Conservation (phyloP, 805 yeast genomes). For the Cyberlindnera euphorbiae region DNA sequence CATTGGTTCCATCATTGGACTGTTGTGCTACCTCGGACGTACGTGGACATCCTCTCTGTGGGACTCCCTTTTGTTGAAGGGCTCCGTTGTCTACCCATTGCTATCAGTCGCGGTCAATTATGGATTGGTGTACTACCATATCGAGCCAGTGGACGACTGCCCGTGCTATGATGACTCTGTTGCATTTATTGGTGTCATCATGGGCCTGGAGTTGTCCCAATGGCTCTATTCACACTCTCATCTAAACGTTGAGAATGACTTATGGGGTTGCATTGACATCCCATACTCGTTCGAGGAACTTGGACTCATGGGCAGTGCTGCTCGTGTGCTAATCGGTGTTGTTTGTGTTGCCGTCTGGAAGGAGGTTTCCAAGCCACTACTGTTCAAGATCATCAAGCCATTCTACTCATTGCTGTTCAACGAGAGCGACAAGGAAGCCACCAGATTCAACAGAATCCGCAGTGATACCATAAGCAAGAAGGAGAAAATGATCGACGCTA, state of each 20-base stretch:
- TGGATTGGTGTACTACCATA: constrained; percentile 59
- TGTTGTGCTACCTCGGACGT: constrained; percentile 45
- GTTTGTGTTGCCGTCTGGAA: constrained; percentile 68
- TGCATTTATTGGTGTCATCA: constrained; percentile 83
- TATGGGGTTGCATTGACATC: constrained; percentile 29
- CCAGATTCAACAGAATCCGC: constrained; percentile 22
- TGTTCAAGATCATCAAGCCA: constrained; percentile 56
- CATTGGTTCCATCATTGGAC: constrained; percentile 65
- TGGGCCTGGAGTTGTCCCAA: constrained; percentile 58
- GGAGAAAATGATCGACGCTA: constrained; percentile 23
- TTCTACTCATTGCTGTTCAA: constrained; percentile 33
- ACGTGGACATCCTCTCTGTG: constrained; percentile 34
- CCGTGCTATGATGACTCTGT: constrained; percentile 96
- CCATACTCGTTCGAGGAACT: constrained; percentile 37
- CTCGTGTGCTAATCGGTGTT: constrained; percentile 61
- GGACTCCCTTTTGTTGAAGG: constrained; percentile 40
- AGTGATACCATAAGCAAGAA: constrained; percentile 20
- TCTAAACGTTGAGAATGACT: constrained; percentile 13
- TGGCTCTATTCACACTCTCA: constrained; percentile 24
- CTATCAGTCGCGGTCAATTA: constrained; percentile 38
- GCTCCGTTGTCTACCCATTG: constrained; percentile 30
- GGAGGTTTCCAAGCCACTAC: constrained; percentile 58
- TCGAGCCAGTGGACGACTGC: constrained; percentile 85
- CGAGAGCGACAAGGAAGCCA: constrained; percentile 12
- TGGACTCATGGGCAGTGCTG: constrained; percentile 37